Base-by-base conservation (phyloP, 148 eudicot species). In the Silene latifolia region DNA sequence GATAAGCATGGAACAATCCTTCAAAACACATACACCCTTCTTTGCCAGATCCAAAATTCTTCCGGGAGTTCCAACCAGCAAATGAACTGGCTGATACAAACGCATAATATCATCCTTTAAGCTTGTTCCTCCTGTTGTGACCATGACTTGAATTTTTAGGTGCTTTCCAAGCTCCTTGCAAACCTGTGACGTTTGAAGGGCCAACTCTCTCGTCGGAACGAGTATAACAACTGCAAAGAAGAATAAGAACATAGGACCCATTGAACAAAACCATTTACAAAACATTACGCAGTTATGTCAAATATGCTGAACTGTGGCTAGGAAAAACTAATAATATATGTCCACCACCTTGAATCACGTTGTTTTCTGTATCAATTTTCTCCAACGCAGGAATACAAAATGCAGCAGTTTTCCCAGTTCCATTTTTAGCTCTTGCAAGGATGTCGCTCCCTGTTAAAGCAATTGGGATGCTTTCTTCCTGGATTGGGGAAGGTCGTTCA, bases 101-200 rank as follows among this genome's bases (percentile, higher is more conserved):
- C 98, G 93, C 98, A 92, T 92, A 59, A 92, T 92, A 77, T 90
- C 98, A 80, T 92, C 98, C 81, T 84, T 90, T 77, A 92, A 83
- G 79, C 98, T 92, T 46, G 98, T 92, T 48, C 98, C 98, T 57
- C 98, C 96, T 11, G 96, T 92, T 56, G 93, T 92, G 80, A 85
- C 98, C 98, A 92, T 92, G 80, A 92, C 93, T 77, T 89, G 84
- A 81, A 92, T 84, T 58, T 90, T 83, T 80, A 92, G 81, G 70
- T 92, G 89, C 82, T 93, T 93, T 74, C 93, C 98, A 69, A 93
- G 92, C 89, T 93, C 98, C 81, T 93, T 93, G 79, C 96, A 92
- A 25, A 92, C 98, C 82, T 92, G 98, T 78, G 98, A 89, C 35
- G 98, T 92, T 80, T 90, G 98, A 74, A 92, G 90, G 76, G 98